Conservation (phyloP, 2,329 filamentous ascomycete species). For the Neocatenulostroma microsporum region DNA sequence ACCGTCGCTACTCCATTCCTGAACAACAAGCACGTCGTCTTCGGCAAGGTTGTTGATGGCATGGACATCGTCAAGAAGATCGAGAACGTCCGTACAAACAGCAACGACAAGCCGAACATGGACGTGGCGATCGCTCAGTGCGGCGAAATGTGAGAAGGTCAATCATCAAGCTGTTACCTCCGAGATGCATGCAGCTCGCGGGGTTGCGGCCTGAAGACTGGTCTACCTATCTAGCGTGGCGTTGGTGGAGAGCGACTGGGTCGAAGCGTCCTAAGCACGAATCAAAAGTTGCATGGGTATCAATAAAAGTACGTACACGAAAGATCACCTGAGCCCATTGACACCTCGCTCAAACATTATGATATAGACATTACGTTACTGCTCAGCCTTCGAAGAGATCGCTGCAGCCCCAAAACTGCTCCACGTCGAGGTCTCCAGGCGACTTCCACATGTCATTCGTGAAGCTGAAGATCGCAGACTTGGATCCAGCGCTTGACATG, state of each 20-base stretch:
- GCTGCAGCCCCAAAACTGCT: conserved; percentile 70
- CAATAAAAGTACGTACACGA: background rate
- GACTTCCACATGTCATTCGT: conserved; percentile 77
- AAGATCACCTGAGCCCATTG: background rate
- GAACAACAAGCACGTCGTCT: conserved; percentile 90
- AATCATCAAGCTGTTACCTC: too few relatives aligned
- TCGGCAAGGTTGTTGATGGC: conserved; percentile 81
- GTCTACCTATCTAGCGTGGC: too few relatives aligned
- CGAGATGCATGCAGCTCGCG: too few relatives aligned
- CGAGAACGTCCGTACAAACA: conserved; percentile 78
- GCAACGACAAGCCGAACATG: conserved; percentile 72
- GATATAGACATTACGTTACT: background rate
- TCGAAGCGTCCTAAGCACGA: too few relatives aligned
- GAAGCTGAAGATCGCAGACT: conserved; percentile 75
- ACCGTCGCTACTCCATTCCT: conserved; percentile 89
- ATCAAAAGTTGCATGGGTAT: background rate
- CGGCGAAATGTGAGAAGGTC: conserved; percentile 71
- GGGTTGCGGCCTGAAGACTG: too few relatives aligned
- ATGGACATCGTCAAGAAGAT: conserved; percentile 90
- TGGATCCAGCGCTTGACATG: conserved; percentile 54
- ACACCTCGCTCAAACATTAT: background rate
- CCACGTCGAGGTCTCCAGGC: conserved; percentile 59
- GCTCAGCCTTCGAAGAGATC: conserved; percentile 21
- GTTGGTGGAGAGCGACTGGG: too few relatives aligned
- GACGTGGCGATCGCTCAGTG: conserved; percentile 81